phyloP scores from a whole-genome alignment of 345 rosid species.

The Linum usitatissimum region DNA sequence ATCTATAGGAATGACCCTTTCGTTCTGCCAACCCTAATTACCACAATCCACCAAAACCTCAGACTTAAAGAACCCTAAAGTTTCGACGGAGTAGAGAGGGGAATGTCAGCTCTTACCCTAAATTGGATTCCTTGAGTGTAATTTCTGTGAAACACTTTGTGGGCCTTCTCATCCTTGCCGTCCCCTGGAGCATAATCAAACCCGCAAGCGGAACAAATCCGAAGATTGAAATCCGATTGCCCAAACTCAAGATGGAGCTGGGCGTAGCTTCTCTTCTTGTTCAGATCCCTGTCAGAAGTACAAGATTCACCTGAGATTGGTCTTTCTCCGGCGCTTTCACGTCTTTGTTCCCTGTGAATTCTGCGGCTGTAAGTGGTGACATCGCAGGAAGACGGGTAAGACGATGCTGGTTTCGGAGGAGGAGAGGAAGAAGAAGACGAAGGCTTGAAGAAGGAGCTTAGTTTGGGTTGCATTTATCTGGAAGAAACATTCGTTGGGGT shows the following conservation, averaged over 20 bases:
- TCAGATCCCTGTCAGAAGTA: conserved; percentile 19
- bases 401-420: background rate
- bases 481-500: background rate
- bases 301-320: background rate
- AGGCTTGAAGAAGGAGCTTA: conserved; percentile 63
- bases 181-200: conserved; percentile 62
- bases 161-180: conserved; percentile 62
- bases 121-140: conserved; percentile 60
- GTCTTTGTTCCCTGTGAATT: conserved; percentile 14
- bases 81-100: background rate
- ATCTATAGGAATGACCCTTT: conserved; percentile 39
- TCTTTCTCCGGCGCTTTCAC: background rate
- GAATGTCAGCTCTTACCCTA: conserved; percentile 33
- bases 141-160: conserved; percentile 48
- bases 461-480: conserved; percentile 55
- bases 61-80: background rate
- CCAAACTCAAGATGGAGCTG: conserved; percentile 77
- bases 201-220: conserved; percentile 45
- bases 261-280: conserved; percentile 67
- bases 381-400: conserved; percentile 12
- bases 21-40: conserved; percentile 51
- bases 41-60: background rate
- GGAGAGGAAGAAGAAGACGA: conserved; percentile 17
- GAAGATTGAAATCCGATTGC: conserved; percentile 79
- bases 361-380: conserved; percentile 16